Percentiles rank a stretch among this genome's conserved stretches.
Conservation (phyloP, 352 stramenopile species). For the Phytopythium kandeliae region DNA sequence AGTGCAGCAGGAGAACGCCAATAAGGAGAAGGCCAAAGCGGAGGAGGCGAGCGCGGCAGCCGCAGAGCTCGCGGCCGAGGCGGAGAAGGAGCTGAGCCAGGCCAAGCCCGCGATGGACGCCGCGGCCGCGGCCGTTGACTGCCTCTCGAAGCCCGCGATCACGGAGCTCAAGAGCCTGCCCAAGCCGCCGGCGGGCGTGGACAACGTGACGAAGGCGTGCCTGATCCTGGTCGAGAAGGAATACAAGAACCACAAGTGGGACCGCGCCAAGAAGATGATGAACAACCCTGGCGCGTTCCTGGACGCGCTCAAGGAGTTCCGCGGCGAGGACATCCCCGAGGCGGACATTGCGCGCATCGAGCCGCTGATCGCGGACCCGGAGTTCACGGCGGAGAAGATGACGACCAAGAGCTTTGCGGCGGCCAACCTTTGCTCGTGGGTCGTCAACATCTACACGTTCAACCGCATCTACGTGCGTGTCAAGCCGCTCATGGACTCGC, state of each 20-base stretch:
- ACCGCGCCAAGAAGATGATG: conserved; percentile 99
- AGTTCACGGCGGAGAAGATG: conserved; percentile 97
- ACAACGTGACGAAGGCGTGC: conserved; percentile 95
- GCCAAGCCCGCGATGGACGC: conserved; percentile 97
- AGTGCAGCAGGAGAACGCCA: conserved; percentile 93
- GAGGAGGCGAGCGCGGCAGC: conserved; percentile 89
- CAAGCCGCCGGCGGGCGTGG: conserved; percentile 93
- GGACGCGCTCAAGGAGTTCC: conserved; percentile 89
- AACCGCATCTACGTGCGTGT: conserved; percentile 99
- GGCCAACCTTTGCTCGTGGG: conserved; percentile 96
- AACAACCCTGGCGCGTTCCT: conserved; percentile 96
- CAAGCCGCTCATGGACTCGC: conserved; percentile 97
- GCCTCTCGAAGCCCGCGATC: conserved; percentile 95
- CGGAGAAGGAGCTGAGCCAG: conserved; percentile 93
- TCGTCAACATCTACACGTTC: conserved; percentile 98
- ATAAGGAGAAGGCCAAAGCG: conserved; percentile 92
- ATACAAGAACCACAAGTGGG: conserved; percentile 98
- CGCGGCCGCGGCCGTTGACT: conserved; percentile 93
- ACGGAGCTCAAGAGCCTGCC: conserved; percentile 96
- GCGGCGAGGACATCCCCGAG: conserved; percentile 94
- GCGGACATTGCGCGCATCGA: conserved; percentile 91
- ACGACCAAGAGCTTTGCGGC: conserved; percentile 94
- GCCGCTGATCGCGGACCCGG: conserved; percentile 89
- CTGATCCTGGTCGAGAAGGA: conserved; percentile 97
- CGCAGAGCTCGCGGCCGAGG: conserved; percentile 90